Conservation (phyloP, 768 basidiomycete genomes). For the Myochromella boudieri region DNA sequence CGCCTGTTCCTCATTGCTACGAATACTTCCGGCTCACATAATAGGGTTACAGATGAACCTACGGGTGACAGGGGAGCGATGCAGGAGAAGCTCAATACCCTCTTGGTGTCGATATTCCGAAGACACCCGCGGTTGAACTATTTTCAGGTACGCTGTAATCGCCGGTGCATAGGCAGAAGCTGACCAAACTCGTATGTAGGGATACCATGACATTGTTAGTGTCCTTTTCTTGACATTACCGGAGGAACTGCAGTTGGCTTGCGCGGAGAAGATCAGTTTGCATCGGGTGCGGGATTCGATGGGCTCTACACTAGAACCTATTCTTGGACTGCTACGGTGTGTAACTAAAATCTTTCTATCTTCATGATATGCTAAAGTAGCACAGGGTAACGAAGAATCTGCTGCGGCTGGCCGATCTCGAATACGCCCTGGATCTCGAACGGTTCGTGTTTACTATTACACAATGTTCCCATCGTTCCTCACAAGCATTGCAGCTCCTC, state of each 20-base stretch:
- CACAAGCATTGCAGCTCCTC: conserved; percentile 47
- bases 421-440: conserved; percentile 68
- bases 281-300: conserved; percentile 86
- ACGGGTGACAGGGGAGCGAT: conserved; percentile 49
- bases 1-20: background rate
- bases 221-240: conserved; percentile 80
- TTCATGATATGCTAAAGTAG: background rate
- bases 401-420: conserved; percentile 67
- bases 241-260: conserved; percentile 50
- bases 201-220: conserved; percentile 90
- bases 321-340: conserved; percentile 77
- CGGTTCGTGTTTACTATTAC: conserved; percentile 37
- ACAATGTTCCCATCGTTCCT: background rate
- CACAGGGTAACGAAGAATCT: conserved; percentile 73
- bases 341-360: conserved; percentile 8
- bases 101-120: conserved; percentile 76
- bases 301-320: conserved; percentile 80
- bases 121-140: conserved; percentile 73
- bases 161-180: background rate
- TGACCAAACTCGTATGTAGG: conserved; percentile 43
- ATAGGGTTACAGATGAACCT: too few species aligned
- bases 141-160: conserved; percentile 63
- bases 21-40: background rate
- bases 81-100: conserved; percentile 64
- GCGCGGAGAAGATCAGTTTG: conserved; percentile 72